phyloP scores from a whole-genome alignment of 1,284 basidiomycete genomes.

The Tranzscheliella williamsii region DNA sequence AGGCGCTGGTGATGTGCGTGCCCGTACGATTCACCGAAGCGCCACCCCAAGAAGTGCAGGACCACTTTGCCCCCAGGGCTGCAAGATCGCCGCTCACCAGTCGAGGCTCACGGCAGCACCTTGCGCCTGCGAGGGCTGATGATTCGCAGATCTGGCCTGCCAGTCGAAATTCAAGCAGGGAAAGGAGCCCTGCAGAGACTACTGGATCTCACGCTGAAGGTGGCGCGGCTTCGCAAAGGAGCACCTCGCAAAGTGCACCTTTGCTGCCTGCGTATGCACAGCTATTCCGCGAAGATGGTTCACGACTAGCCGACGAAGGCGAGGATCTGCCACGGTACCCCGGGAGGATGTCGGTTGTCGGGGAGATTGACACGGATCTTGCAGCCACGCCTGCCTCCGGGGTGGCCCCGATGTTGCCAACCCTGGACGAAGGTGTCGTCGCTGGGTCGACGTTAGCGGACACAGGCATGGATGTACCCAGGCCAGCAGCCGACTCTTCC shows the following conservation, averaged over 20 bases:
- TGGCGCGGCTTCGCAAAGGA: neutral
- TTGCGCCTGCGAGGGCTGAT: neutral
- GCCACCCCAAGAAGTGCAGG: conserved; percentile 54
- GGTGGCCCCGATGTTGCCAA: neutral
- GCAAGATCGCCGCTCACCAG: neutral
- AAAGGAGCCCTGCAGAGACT: neutral
- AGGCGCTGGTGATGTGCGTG: conserved; percentile 58
- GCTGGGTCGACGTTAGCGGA: too few species aligned
- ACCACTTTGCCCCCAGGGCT: conserved; percentile 48
- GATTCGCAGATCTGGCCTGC: neutral
- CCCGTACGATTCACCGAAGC: conserved; percentile 60
- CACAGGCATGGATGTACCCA: too few species aligned
- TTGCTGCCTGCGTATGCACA: conserved; percentile 58
- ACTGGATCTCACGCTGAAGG: neutral
- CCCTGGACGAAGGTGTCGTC: neutral
- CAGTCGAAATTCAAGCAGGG: neutral
- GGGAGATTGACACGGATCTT: conserved; percentile 30
- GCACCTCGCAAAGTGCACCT: conserved; percentile 4
- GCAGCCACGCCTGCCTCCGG: neutral
- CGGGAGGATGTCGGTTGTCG: conserved; percentile 39
- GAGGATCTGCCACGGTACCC: conserved; percentile 59
- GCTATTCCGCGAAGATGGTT: conserved; percentile 59
- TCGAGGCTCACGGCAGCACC: neutral
- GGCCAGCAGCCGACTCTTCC: too few species aligned
- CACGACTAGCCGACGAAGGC: conserved; percentile 56